These are phyloP conservation scores for Saccharomyces hybrid DNA, from an alignment of 1,139 yeast species.

Conservation along the genomic window DNA sequence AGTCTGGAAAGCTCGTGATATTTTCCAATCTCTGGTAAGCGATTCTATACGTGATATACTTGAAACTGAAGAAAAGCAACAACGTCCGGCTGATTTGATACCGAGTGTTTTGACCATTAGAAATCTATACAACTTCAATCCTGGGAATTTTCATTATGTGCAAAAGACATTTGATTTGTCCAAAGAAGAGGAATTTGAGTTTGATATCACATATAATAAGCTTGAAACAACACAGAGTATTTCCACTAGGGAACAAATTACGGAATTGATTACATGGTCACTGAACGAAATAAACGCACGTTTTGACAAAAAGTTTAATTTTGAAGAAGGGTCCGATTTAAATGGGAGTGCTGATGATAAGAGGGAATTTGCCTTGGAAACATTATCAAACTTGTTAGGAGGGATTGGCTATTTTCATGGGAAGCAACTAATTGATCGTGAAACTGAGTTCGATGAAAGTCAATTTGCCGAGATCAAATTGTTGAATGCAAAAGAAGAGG, in stretches of 20 bases:
- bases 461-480: slow-evolving; percentile 50
- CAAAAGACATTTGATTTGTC: slow-evolving; percentile 53
- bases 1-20: slow-evolving; percentile 74
- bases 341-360: slow-evolving; percentile 34
- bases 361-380: slow-evolving; percentile 60
- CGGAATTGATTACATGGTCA: slow-evolving; percentile 35
- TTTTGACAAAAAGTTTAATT: slow-evolving; percentile 47
- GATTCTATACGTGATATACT: slow-evolving; percentile 54
- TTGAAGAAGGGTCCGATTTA: slow-evolving; percentile 33
- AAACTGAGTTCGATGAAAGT: slow-evolving; percentile 58
- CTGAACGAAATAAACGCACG: slow-evolving; percentile 43
- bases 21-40: slow-evolving; percentile 60
- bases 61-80: slow-evolving; percentile 17
- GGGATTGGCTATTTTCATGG: slow-evolving; percentile 89
- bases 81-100: slow-evolving; percentile 23
- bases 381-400: slow-evolving; percentile 76
- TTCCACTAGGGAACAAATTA: slow-evolving; percentile 36
- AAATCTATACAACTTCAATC: slow-evolving; percentile 49
- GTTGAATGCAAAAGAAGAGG: slow-evolving; percentile 46
- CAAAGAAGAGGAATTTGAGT: slow-evolving; percentile 59
- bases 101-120: slow-evolving; percentile 44
- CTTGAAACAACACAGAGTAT: slow-evolving; percentile 41
- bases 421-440: slow-evolving; percentile 74
- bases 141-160: slow-evolving; percentile 69
- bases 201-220: slow-evolving; percentile 56